These are phyloP conservation scores for Glycine tomentella DNA, from an alignment of 306 rosid genomes.

Conservation along the genomic window DNA sequence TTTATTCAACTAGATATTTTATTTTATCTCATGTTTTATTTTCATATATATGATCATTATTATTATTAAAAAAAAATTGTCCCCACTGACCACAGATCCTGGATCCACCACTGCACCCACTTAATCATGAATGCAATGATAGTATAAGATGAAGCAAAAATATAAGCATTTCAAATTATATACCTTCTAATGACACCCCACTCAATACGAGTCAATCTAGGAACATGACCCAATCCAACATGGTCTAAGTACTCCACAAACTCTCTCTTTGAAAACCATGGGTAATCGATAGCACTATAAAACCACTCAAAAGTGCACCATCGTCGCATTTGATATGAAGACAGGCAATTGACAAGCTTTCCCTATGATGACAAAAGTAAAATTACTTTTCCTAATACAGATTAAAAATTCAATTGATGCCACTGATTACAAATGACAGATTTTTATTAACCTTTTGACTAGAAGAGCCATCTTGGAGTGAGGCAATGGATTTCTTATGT, in stretches of 20 bases:
- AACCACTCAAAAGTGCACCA: conserved; percentile 98
- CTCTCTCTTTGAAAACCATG: conserved; percentile 96
- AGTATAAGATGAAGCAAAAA: conserved; percentile 31
- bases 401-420: conserved; percentile 39
- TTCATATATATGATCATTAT: too few relatives aligned
- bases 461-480: conserved; percentile 44
- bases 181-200: conserved; percentile 98
- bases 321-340: conserved; percentile 70
- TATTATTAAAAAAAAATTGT: too few relatives aligned
- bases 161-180: conserved; percentile 46
- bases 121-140: conserved; percentile 32
- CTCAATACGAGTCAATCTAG: conserved; percentile 93
- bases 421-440: conserved; percentile 36
- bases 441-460: conserved; percentile 66
- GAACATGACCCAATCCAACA: conserved; percentile 94
- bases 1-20: too few relatives aligned
- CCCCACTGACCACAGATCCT: too few relatives aligned
- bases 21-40: too few relatives aligned
- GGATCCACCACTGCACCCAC: background rate
- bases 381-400: conserved; percentile 24
- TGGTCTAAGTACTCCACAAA: conserved; percentile 91
- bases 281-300: conserved; percentile 95
- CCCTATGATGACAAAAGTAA: conserved; percentile 59
- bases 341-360: conserved; percentile 71
- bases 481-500: conserved; percentile 46